A percentile compares a stretch with the other conserved stretches of the same genome.
Evolutionary conservation across 1,284 basidiomycete genomes (phyloP).

Genomic region (Microbotryomycetes sp.): DNA sequence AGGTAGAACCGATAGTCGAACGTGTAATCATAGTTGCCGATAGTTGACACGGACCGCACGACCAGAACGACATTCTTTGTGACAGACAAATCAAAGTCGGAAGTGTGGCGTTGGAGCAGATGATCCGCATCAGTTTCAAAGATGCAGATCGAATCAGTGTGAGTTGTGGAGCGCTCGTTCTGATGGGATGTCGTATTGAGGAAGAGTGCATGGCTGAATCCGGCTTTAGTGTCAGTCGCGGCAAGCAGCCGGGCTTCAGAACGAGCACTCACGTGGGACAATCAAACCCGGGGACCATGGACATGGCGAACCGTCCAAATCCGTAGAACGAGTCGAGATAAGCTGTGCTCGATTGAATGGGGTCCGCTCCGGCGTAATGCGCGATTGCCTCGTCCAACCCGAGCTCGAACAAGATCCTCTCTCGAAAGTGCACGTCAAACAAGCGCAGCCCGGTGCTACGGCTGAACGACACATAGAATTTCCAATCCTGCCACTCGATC

Average conservation of each 20-base stretch:
- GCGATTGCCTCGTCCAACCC: constrained; percentile 39
- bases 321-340: constrained; percentile 31
- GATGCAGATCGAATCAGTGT: constrained; percentile 37
- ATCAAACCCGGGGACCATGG: constrained; percentile 36
- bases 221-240: background rate
- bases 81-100: constrained; percentile 31
- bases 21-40: constrained; percentile 35
- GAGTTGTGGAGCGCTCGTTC: constrained; percentile 35
- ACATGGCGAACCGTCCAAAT: constrained; percentile 37
- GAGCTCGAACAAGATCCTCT: constrained; percentile 59
- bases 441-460: constrained; percentile 49
- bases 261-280: constrained; percentile 30
- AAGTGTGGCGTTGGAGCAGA: constrained; percentile 38
- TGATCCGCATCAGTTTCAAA: constrained; percentile 37
- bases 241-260: background rate
- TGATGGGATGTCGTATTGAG: constrained; percentile 36
- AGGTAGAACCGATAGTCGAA: constrained; percentile 38
- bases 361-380: constrained; percentile 26
- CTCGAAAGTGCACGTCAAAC: constrained; percentile 58
- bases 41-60: constrained; percentile 35
- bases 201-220: constrained; percentile 26
- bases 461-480: constrained; percentile 38
- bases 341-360: constrained; percentile 34
- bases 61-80: constrained; percentile 39
- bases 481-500: constrained; percentile 36